Evolutionary conservation across 1,284 basidiomycete species (phyloP), one percentile per base, ranked within the genome.

Genomic region (Melampsora americana): DNA sequence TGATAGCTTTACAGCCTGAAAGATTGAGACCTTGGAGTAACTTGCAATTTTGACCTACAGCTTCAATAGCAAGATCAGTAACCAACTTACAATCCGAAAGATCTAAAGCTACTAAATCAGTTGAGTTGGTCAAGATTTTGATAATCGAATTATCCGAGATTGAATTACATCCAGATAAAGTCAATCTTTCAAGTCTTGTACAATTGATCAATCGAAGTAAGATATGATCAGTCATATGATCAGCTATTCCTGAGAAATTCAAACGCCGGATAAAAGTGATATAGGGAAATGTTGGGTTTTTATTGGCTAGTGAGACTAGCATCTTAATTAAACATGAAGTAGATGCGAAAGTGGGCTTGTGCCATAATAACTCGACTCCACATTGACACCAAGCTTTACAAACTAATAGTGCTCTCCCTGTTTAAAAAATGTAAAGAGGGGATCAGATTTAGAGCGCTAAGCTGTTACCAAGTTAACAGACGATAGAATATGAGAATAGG

Each of bases 301-400:
- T 77, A 0, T 75, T 69, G n/a, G 78, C 84, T 77, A 93, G 85
- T 50, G 90, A 85, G 69, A 86, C 84, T 80, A 93, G 87, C 87
- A 93, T 90, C 83, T 90, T 90, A 82, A 89, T 87, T 68, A 95
- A 87, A 60, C 90, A 90, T 68, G 87, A 85, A 77, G 89, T 86
- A 78, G 88, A 88, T 73, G 88, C 86, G 81, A 95, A 89, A 72
- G 86, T 86, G 20, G 95, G 95, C 80, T 92, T 91, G 83, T 95
- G 91, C 95, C 95, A 99, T 26, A 99, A 87, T 23, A 98, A 87
- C 83, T 97, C 93, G 71, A 95, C 93, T 9, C 93, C 90, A 83
- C 93, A 95, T 81, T 95, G 89, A 85, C 94, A 97, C 95, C 96
- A 99, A 16, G 89, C 87, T 76, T 92, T 89, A 48, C 90, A 94